Conservation (phyloP, 768 basidiomycete species). For the Asterophora parasitica region DNA sequence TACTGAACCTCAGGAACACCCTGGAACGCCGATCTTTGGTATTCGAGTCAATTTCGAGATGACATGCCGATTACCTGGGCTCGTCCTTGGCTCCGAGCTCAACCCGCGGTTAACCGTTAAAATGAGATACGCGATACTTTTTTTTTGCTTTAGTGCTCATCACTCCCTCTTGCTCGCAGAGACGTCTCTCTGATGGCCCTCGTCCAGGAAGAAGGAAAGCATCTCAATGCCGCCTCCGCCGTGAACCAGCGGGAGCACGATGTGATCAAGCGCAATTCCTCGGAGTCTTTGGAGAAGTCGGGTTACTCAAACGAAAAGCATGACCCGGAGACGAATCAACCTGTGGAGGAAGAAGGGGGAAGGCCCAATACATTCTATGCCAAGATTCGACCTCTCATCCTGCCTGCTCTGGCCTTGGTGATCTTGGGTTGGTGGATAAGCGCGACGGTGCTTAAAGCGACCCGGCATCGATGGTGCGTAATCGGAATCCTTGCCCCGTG, state of each 20-base stretch:
- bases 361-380: slow-evolving; percentile 2
- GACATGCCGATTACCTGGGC: too few species aligned
- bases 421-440: slow-evolving; percentile 89
- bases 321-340: slow-evolving; percentile 2
- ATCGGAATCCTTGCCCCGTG: slow-evolving; percentile 7
- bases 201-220: slow-evolving; percentile 11
- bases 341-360: slow-evolving; percentile 8
- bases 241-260: slow-evolving; percentile 11
- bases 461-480: slow-evolving; percentile 70
- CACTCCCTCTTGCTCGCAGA: slow-evolving; percentile 1
- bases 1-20: too few species aligned
- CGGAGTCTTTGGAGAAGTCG: slow-evolving; percentile 20
- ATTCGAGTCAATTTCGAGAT: too few species aligned
- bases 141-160: not conserved
- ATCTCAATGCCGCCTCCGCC: slow-evolving; percentile 9
- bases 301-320: slow-evolving; percentile 10
- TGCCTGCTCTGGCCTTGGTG: slow-evolving; percentile 48
- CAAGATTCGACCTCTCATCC: slow-evolving; percentile 38
- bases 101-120: too few species aligned
- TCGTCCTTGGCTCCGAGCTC: too few species aligned
- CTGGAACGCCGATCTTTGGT: too few species aligned
- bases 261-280: slow-evolving; percentile 17
- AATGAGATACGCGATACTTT: not conserved
- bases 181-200: slow-evolving; percentile 7
- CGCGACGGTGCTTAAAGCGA: slow-evolving; percentile 59